Evolutionary conservation across 2,329 filamentous ascomycete genomes (phyloP).

Genomic region (Fusarium sp.): DNA sequence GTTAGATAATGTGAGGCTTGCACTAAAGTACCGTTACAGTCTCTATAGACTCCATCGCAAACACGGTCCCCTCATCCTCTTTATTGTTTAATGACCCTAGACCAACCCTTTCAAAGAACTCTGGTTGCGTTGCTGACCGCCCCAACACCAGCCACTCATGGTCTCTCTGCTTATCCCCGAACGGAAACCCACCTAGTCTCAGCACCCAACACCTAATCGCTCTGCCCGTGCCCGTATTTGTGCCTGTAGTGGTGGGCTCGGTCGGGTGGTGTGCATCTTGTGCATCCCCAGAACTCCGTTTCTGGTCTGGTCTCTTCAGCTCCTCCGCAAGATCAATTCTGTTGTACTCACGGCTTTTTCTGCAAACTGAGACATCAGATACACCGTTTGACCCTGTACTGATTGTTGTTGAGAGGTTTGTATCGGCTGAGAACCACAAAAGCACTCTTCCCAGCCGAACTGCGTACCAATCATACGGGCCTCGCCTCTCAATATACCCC

Average conservation of each 20-base stretch:
- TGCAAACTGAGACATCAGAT: constrained; percentile 17
- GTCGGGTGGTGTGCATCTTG: background rate
- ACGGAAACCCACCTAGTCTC: constrained; percentile 24
- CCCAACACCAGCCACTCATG: constrained; percentile 31
- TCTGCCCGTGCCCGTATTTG: no score
- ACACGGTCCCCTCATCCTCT: background rate
- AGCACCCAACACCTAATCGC: constrained; percentile 29
- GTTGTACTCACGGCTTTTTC: background rate
- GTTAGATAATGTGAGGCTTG: background rate
- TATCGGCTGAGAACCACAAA: constrained; percentile 16
- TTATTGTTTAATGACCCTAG: background rate
- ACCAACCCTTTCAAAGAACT: constrained; percentile 27
- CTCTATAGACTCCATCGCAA: background rate
- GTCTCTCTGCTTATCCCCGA: background rate
- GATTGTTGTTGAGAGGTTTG: constrained; percentile 10
- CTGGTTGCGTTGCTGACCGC: constrained; percentile 4
- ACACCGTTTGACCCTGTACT: background rate
- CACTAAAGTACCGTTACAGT: constrained; percentile 18
- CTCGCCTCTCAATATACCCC: constrained; percentile 1
- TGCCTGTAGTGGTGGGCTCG: background rate
- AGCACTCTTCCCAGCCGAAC: background rate
- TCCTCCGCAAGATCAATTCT: background rate
- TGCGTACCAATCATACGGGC: background rate
- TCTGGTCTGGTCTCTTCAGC: background rate
- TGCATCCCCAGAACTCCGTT: background rate